phyloP scores from a whole-genome alignment of 2,329 filamentous ascomycete genomes.

The Westerdykella ornata region DNA sequence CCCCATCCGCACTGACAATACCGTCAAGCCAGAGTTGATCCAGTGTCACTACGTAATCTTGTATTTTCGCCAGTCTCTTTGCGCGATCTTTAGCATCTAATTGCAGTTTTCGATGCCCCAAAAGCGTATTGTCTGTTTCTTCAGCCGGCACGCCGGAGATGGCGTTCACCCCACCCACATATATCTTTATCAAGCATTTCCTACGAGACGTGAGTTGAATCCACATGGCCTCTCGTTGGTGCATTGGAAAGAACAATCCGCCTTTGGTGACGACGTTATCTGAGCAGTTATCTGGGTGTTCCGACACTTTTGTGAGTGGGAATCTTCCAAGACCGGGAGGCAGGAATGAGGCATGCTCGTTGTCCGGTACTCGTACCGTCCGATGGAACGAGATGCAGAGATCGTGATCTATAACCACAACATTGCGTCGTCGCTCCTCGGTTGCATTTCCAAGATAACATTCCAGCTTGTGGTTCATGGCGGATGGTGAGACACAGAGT shows the following conservation, averaged over 20 bases:
- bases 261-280: constrained; percentile 35
- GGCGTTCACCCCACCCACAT: constrained; percentile 39
- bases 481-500: too few relatives aligned
- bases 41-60: constrained; percentile 43
- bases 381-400: constrained; percentile 12
- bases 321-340: constrained; percentile 12
- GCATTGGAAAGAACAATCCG: constrained; percentile 45
- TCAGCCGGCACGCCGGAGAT: constrained; percentile 35
- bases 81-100: too few relatives aligned
- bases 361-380: constrained; percentile 15
- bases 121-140: constrained; percentile 9
- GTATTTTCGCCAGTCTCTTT: constrained; percentile 13
- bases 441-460: too few relatives aligned
- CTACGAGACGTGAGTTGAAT: constrained; percentile 27
- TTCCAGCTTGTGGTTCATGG: too few relatives aligned
- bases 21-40: constrained; percentile 42
- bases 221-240: constrained; percentile 43
- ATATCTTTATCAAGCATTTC: constrained; percentile 37
- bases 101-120: too few relatives aligned
- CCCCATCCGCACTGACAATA: constrained; percentile 30
- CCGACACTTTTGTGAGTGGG: constrained; percentile 7
- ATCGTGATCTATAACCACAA: constrained; percentile 7
- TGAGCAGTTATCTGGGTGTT: constrained; percentile 30
- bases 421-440: background rate
- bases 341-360: constrained; percentile 3